Conservation (phyloP, 805 yeast genomes). For the Tetrapisispora namnaoensis region DNA sequence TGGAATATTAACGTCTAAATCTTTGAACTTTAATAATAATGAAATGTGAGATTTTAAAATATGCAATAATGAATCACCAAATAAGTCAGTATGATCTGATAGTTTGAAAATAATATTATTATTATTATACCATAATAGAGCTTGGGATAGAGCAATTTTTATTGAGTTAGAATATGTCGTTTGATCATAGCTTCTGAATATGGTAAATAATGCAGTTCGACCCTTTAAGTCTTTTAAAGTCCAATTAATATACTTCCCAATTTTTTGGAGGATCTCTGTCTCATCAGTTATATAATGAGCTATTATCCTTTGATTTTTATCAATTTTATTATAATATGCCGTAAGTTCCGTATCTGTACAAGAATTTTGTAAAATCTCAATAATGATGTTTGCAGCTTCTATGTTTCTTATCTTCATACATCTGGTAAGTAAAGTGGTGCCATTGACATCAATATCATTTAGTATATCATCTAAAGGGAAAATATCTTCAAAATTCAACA, state of each 20-base stretch:
- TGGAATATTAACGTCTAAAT: slow-evolving; percentile 45
- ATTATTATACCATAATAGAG: slow-evolving; percentile 33
- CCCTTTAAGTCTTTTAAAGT: slow-evolving; percentile 47
- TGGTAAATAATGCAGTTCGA: slow-evolving; percentile 72
- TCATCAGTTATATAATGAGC: slow-evolving; percentile 69
- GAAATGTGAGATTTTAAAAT: slow-evolving; percentile 45
- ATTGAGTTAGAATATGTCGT: slow-evolving; percentile 46
- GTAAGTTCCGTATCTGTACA: slow-evolving; percentile 38
- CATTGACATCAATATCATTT: slow-evolving; percentile 47
- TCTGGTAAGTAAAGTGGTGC: slow-evolving; percentile 47
- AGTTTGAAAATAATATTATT: slow-evolving; percentile 33
- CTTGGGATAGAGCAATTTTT: slow-evolving; percentile 35
- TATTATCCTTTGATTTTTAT: slow-evolving; percentile 45
- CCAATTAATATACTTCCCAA: slow-evolving; percentile 68
- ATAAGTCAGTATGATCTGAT: slow-evolving; percentile 57
- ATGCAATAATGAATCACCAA: slow-evolving; percentile 73
- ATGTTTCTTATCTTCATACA: slow-evolving; percentile 50
- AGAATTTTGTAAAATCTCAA: slow-evolving; percentile 34
- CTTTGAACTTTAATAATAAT: slow-evolving; percentile 30
- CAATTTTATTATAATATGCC: slow-evolving; percentile 41
- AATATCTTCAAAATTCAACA: slow-evolving; percentile 37
- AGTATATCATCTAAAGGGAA: slow-evolving; percentile 60
- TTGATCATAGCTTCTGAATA: slow-evolving; percentile 76
- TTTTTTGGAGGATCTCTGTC: slow-evolving; percentile 36
- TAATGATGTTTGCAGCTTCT: slow-evolving; percentile 38